Evolutionary conservation across 805 yeast genomes (phyloP), one percentile per base, ranked within the genome.

Genomic region (Wickerhamiella siamensis): DNA sequence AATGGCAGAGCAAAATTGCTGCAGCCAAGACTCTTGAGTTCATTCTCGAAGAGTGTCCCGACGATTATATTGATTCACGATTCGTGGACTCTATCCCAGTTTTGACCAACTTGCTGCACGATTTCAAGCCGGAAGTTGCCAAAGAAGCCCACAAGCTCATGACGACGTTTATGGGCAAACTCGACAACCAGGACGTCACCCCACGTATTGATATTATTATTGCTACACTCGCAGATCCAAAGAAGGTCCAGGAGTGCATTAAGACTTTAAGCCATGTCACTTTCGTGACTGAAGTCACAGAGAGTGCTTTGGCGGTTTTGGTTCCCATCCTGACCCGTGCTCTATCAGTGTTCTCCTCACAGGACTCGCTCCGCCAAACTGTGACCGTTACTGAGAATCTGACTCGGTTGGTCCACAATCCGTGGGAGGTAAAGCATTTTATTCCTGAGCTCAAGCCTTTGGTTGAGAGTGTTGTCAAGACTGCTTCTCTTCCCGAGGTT

Each of bases 251-350:
- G 43, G 79, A 74, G 45, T 86, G 95, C 63, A 83, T 88, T 61
- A 83, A 80, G 63, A 75, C 88, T 35, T 71, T 88, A 48, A 80
- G 95, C 2, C 81, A 93, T 33, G 96, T 88, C 42, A 91, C 98
- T 0, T 88, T 88, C 61, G 97, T 88, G 39, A 95, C 98, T 37
- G 98, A 91, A 66, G 98, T 88, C 48, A 91, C 96, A 14, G 97
- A 87, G 66, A 93, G 97, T 4, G 93, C 94, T 3, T 69, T 88
- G 52, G 74, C 97, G 6, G 65, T 88, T 43, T 69, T 88, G 56
- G 96, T 83, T 36, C 98, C 98, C 37, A 87, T 87, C 51, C 72
- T 88, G 55, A 86, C 77, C 58, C 83, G 87, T 60, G 88, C 97
- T 2, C 70, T 88, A 56, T 80, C 79, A 55, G 75, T 81, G 67